Evolutionary conservation across 1,139 yeast species (phyloP).

Genomic region (Kodamaea fungicola): DNA sequence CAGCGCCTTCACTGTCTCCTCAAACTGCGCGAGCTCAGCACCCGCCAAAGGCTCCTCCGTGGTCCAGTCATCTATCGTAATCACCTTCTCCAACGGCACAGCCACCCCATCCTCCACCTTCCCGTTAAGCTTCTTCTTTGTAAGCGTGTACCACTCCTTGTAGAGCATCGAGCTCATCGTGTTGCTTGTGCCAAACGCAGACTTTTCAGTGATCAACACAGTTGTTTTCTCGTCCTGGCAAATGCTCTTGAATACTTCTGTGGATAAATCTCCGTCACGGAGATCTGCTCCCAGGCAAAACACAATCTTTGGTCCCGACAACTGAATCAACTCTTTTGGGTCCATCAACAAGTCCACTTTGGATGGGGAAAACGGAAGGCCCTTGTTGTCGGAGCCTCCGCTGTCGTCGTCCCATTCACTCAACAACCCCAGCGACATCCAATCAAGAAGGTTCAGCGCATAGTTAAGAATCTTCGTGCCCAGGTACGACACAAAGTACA

Average conservation of each 20-base stretch:
- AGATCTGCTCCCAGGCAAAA: slow-evolving; percentile 75
- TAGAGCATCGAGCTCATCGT: slow-evolving; percentile 40
- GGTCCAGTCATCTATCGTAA: slow-evolving; percentile 29
- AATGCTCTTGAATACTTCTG: slow-evolving; percentile 52
- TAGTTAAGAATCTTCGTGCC: slow-evolving; percentile 77
- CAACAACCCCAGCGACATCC: slow-evolving; percentile 84
- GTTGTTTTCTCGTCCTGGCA: slow-evolving; percentile 68
- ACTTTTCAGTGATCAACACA: slow-evolving; percentile 68
- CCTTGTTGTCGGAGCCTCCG: slow-evolving; percentile 26
- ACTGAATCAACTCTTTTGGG: slow-evolving; percentile 52
- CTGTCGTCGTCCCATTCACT: slow-evolving; percentile 66
- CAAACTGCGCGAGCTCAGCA: slow-evolving; percentile 47
- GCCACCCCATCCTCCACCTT: slow-evolving; percentile 55
- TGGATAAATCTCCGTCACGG: slow-evolving; percentile 60
- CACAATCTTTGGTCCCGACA: slow-evolving; percentile 75
- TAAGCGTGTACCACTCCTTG: slow-evolving; percentile 52
- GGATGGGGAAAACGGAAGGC: slow-evolving; percentile 72
- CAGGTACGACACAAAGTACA: slow-evolving; percentile 70
- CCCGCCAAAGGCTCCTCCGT: slow-evolving; percentile 51
- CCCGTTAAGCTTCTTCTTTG: slow-evolving; percentile 35
- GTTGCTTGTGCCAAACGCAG: slow-evolving; percentile 26
- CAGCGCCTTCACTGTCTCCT: slow-evolving; percentile 38
- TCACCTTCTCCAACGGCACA: slow-evolving; percentile 46
- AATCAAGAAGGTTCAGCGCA: slow-evolving; percentile 87
- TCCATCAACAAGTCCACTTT: slow-evolving; percentile 55